Base-by-base conservation (phyloP, 148 eudicot genomes). In the Pouteria glomerata region DNA sequence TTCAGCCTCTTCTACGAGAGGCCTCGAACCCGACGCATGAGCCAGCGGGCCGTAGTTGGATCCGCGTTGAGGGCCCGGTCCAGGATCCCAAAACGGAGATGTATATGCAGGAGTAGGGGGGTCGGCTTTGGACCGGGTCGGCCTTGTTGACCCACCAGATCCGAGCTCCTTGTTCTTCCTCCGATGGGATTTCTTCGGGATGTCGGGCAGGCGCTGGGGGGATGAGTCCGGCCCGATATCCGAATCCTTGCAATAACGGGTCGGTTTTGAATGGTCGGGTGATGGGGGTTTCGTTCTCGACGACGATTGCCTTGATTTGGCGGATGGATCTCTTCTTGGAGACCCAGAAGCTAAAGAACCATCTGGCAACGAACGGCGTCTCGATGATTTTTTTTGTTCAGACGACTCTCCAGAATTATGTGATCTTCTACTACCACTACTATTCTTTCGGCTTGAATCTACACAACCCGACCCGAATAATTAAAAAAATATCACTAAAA, bases 101-200 rank as follows among this genome's bases (percentile, higher is more conserved):
- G 63, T 37, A 55, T 39, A 64, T 2, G 65, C 7, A 37, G n/a
- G 41, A 33, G 55, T 27, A 57, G 64, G 27, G 8, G 42, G 2
- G 3, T 5, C 30, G 27, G 18, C 66, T 29, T 78, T 78, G 31
- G 69, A 52, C 37, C 70, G 72, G 0, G 85, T 70, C 12, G 84
- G 59, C 64, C 77, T 75, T n/a, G 73, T 33, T 4, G 89, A 80
- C 14, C 79, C 76, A 0, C 58, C 79, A 4, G 56, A 41, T 8
- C 44, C 76, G 0, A 63, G 72, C 24, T 87, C 88, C 70, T 85
- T 87, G 2, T 87, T 66, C 65, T 89, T 91, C 81, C 87, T 91
- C 39, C 87, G 78, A 5, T 85, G 73, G 0, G 92, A 76, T 52
- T 81, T 89, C 75, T 82, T 89, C 0, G 97, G 94, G 55, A 85